phyloP scores from a whole-genome alignment of 805 yeast genomes.

The Kazachstania kunashirensis region DNA sequence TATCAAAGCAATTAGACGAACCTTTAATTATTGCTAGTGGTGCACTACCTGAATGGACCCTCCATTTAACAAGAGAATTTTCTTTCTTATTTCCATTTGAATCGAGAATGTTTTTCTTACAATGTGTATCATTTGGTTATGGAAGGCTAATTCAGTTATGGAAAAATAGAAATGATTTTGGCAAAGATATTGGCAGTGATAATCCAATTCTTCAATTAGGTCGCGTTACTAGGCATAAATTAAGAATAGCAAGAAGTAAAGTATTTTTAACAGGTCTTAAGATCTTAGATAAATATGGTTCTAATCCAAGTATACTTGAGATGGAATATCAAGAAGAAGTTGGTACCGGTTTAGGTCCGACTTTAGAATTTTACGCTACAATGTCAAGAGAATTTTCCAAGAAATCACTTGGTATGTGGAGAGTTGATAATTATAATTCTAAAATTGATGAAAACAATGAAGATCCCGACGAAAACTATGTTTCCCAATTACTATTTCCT shows the following conservation, averaged over 20 bases:
- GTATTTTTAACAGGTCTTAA: constrained; percentile 70
- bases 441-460: constrained; percentile 10
- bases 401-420: constrained; percentile 58
- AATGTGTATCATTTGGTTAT: constrained; percentile 85
- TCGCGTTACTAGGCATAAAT: constrained; percentile 67
- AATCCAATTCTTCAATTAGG: constrained; percentile 45
- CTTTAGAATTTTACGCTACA: constrained; percentile 79
- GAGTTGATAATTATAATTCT: constrained; percentile 31
- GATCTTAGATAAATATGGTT: constrained; percentile 64
- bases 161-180: constrained; percentile 43
- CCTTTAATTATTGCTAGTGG: constrained; percentile 83
- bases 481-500: constrained; percentile 61
- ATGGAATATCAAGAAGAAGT: constrained; percentile 83
- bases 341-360: constrained; percentile 96
- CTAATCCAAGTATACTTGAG: constrained; percentile 73
- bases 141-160: constrained; percentile 72
- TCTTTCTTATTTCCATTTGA: constrained; percentile 83
- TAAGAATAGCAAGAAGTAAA: constrained; percentile 61
- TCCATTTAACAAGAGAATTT: constrained; percentile 57
- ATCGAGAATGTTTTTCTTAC: constrained; percentile 65
- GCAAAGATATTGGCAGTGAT: constrained; percentile 24
- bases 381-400: constrained; percentile 68
- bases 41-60: constrained; percentile 76
- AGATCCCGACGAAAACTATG: constrained; percentile 14
- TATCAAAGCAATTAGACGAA: constrained; percentile 81